Conservation (phyloP, 2,329 filamentous ascomycete species). For the Aspergillus udagawae region DNA sequence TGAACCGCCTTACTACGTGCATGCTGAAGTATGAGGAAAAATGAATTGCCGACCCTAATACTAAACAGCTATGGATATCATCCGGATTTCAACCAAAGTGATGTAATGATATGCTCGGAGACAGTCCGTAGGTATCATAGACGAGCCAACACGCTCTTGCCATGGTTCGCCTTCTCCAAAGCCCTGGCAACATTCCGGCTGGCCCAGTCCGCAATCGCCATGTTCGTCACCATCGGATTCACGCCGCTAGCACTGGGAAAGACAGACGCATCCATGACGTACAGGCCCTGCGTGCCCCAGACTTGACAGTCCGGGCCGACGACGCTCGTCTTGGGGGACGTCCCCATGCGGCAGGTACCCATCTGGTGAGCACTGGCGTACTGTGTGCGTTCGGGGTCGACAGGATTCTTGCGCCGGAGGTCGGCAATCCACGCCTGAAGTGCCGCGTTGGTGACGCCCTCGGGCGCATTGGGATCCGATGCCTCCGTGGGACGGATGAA, state of each 20-base stretch:
- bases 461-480: conserved; percentile 22
- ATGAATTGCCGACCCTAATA: neutral
- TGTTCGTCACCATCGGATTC: conserved; percentile 51
- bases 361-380: conserved; percentile 50
- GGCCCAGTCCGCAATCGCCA: conserved; percentile 48
- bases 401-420: conserved; percentile 44
- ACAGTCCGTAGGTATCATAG: conserved; percentile 11
- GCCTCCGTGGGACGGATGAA: conserved; percentile 51
- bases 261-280: conserved; percentile 48
- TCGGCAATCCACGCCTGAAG: conserved; percentile 55
- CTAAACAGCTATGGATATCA: neutral
- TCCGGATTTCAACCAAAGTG: neutral
- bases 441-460: conserved; percentile 50
- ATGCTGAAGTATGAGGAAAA: neutral
- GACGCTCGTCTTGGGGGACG: conserved; percentile 37
- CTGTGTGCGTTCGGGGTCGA: conserved; percentile 41
- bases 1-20: too few species aligned
- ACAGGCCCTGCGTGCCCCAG: conserved; percentile 45
- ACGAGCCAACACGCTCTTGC: conserved; percentile 18
- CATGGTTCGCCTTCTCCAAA: conserved; percentile 17
- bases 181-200: conserved; percentile 37
- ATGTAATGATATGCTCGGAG: neutral
- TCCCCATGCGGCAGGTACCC: conserved; percentile 49
- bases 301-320: conserved; percentile 45
- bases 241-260: conserved; percentile 50